Percentiles rank a stretch among this genome's conserved stretches.
phyloP scores from a whole-genome alignment of 208 protist genomes.

The Crithidia fasciculata region DNA sequence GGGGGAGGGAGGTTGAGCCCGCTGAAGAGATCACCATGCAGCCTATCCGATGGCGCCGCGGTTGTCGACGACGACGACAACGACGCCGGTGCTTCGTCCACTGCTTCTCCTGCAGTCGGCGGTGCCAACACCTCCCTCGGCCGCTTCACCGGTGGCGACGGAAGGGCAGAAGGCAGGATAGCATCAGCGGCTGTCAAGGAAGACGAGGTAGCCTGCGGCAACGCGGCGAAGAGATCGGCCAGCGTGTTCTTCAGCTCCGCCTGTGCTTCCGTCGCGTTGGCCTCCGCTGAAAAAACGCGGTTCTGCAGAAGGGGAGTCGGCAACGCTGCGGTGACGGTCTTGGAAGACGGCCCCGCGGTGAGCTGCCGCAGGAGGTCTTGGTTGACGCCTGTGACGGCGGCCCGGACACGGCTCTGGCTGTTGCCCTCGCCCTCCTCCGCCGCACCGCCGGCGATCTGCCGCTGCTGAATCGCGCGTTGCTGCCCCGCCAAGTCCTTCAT shows the following conservation, averaged over 20 bases:
- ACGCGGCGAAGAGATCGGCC: constrained; percentile 25
- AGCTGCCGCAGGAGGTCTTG: constrained; percentile 36
- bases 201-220: constrained; percentile 12
- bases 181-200: neutral
- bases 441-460: constrained; percentile 19
- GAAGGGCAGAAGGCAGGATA: neutral
- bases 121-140: constrained; percentile 15
- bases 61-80: neutral
- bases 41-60: neutral
- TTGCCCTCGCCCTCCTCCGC: constrained; percentile 15
- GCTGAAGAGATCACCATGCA: constrained; percentile 15
- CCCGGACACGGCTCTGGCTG: constrained; percentile 22
- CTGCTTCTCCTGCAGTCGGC: neutral
- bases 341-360: constrained; percentile 15
- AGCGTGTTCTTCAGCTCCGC: constrained; percentile 26
- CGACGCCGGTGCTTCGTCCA: neutral
- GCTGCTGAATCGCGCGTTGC: constrained; percentile 32
- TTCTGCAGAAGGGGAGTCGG: neutral
- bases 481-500: constrained; percentile 56
- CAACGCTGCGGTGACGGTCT: neutral
- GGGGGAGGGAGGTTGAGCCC: constrained; percentile 21
- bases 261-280: constrained; percentile 18
- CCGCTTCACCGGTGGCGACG: constrained; percentile 24
- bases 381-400: constrained; percentile 36
- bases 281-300: neutral